Conservation (phyloP, 768 basidiomycete genomes). For the Crucibulum laeve region DNA sequence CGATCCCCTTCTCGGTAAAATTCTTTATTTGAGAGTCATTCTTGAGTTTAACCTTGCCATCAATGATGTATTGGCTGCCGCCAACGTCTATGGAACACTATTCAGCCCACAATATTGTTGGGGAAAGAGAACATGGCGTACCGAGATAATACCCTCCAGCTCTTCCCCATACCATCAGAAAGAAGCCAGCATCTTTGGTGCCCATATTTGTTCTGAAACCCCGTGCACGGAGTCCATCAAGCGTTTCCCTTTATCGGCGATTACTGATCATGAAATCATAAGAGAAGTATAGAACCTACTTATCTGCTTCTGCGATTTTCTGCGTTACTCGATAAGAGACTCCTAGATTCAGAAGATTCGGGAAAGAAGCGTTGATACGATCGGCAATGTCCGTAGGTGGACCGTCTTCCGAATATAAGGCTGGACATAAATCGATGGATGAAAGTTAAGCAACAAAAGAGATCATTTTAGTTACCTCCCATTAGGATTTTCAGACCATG, state of each 20-base stretch:
- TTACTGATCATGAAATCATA: background rate
- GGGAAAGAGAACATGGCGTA: constrained; percentile 12
- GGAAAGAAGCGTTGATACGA: constrained; percentile 41
- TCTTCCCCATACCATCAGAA: constrained; percentile 30
- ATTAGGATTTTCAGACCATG: constrained; percentile 28
- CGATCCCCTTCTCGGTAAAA: constrained; percentile 39
- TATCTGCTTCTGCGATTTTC: constrained; percentile 28
- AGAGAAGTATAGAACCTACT: constrained; percentile 17
- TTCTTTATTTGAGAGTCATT: constrained; percentile 45
- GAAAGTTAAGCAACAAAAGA: background rate
- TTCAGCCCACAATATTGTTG: background rate
- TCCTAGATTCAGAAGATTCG: constrained; percentile 9
- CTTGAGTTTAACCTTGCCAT: constrained; percentile 72
- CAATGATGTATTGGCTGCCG: constrained; percentile 54
- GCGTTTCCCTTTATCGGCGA: constrained; percentile 19
- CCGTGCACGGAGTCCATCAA: constrained; percentile 33
- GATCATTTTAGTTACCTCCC: constrained; percentile 13
- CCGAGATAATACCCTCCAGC: constrained; percentile 56
- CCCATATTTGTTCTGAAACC: constrained; percentile 46
- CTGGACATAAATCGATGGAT: constrained; percentile 10
- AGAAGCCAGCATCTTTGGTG: constrained; percentile 35
- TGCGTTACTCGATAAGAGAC: background rate
- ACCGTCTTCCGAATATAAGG: constrained; percentile 39
- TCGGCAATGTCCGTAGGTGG: constrained; percentile 51
- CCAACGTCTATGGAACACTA: constrained; percentile 42